Evolutionary conservation across 2,329 filamentous ascomycete species (phyloP).

Genomic region (Neonectria ditissima): DNA sequence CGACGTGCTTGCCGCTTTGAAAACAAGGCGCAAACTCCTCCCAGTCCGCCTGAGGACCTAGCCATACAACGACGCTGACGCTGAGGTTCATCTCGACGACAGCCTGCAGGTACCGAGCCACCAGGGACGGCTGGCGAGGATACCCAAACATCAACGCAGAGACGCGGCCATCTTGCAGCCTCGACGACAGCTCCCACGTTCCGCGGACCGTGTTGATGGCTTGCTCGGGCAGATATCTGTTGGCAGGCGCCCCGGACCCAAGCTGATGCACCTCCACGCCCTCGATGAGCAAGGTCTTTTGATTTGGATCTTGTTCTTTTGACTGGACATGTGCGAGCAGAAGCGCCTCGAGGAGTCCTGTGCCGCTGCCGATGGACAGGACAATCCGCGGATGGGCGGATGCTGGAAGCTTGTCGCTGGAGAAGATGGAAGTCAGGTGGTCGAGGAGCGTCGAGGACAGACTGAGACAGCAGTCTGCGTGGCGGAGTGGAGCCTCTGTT

Average conservation of each 20-base stretch:
- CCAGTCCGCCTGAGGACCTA: constrained; percentile 45
- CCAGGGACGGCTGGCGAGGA: constrained; percentile 47
- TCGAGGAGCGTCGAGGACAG: constrained; percentile 43
- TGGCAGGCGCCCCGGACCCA: constrained; percentile 27
- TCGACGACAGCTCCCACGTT: constrained; percentile 46
- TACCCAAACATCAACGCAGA: constrained; percentile 49
- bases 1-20: neutral
- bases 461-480: constrained; percentile 47
- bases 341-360: constrained; percentile 46
- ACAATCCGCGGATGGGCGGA: constrained; percentile 26
- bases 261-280: constrained; percentile 45
- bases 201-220: constrained; percentile 46
- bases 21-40: constrained; percentile 40
- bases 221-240: constrained; percentile 45
- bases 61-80: constrained; percentile 37
- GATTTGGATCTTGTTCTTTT: neutral
- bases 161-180: constrained; percentile 40
- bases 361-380: constrained; percentile 48
- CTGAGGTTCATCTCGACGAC: constrained; percentile 14
- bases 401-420: neutral
- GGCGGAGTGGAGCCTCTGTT: constrained; percentile 33
- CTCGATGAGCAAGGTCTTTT: constrained; percentile 33
- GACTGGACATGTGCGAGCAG: constrained; percentile 31
- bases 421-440: constrained; percentile 27
- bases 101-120: constrained; percentile 43